phyloP scores from a whole-genome alignment of 495 filamentous ascomycete species.

The Xylaria bambusicola region DNA sequence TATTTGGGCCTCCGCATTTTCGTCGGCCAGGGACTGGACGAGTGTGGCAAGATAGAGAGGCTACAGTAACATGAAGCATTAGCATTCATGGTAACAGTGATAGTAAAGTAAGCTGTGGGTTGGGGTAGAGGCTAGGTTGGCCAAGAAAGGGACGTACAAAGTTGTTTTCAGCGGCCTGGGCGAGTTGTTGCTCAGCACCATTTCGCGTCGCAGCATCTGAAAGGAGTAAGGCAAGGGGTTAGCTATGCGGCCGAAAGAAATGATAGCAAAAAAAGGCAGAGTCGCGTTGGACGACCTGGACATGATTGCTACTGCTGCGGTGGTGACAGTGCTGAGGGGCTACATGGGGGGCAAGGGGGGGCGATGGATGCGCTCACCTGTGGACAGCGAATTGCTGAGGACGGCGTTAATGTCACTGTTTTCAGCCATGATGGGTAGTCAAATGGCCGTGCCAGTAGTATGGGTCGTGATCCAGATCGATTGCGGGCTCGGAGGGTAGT shows the following conservation, averaged over 20 bases:
- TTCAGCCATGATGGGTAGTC: constrained; percentile 45
- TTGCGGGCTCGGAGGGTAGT: constrained; percentile 1
- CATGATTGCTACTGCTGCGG: not conserved
- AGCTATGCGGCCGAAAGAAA: constrained; percentile 20
- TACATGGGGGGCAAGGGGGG: constrained; percentile 12
- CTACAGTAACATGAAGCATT: constrained; percentile 48
- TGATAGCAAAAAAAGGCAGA: constrained; percentile 17
- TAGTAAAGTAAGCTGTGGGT: constrained; percentile 22
- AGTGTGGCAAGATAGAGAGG: constrained; percentile 87
- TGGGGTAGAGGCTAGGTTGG: no score
- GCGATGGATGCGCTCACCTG: constrained; percentile 70
- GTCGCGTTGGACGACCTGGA: constrained; percentile 15
- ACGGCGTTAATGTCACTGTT: constrained; percentile 61
- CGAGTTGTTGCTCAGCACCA: constrained; percentile 90
- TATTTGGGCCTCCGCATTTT: constrained; percentile 76
- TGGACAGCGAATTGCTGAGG: constrained; percentile 87
- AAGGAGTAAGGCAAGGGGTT: constrained; percentile 29
- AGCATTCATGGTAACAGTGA: constrained; percentile 10
- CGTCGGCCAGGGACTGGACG: constrained; percentile 90
- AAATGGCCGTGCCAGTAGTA: constrained; percentile 25
- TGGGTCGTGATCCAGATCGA: constrained; percentile 24
- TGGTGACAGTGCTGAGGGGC: constrained; percentile 19
- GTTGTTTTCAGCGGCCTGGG: constrained; percentile 85
- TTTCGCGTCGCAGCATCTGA: constrained; percentile 86
- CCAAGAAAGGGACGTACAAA: constrained; percentile 69